Conservation (phyloP, 2,329 filamentous ascomycete genomes). For the Aaosphaeria pasadenensis region DNA sequence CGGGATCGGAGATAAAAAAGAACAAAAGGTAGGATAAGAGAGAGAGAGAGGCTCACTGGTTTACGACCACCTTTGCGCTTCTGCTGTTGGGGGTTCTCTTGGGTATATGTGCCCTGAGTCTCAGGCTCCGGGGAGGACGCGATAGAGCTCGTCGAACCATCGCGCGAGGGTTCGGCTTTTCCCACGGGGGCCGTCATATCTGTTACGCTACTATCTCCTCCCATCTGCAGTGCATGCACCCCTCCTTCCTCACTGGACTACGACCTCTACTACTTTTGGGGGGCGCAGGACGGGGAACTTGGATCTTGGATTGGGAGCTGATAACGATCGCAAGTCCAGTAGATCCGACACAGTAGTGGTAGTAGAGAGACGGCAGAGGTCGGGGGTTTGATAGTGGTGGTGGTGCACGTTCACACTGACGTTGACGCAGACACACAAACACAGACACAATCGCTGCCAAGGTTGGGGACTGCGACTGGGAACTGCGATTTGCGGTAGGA, state of each 20-base stretch:
- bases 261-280: too few relatives aligned
- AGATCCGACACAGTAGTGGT: too few relatives aligned
- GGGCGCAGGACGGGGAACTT: too few relatives aligned
- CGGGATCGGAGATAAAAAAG: too few relatives aligned
- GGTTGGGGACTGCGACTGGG: too few relatives aligned
- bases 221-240: constrained; percentile 49
- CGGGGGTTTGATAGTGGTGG: constrained; percentile 26
- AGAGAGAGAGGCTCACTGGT: constrained; percentile 63
- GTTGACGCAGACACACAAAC: constrained; percentile 15
- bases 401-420: constrained; percentile 32
- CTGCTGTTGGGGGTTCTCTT: constrained; percentile 53
- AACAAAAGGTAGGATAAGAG: not conserved
- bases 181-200: constrained; percentile 45
- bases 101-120: constrained; percentile 38
- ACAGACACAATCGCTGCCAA: not conserved
- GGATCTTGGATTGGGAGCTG: too few relatives aligned
- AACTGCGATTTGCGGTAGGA: too few relatives aligned
- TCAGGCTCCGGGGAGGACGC: constrained; percentile 49
- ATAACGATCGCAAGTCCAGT: too few relatives aligned
- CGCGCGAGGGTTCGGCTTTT: constrained; percentile 44
- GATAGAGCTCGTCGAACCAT: constrained; percentile 47
- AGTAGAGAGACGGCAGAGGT: too few relatives aligned
- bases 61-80: constrained; percentile 98
- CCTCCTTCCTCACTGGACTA: constrained; percentile 16
- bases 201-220: constrained; percentile 43